Conservation (phyloP, 1,284 basidiomycete species). For the Coniferiporia sulphurascens region DNA sequence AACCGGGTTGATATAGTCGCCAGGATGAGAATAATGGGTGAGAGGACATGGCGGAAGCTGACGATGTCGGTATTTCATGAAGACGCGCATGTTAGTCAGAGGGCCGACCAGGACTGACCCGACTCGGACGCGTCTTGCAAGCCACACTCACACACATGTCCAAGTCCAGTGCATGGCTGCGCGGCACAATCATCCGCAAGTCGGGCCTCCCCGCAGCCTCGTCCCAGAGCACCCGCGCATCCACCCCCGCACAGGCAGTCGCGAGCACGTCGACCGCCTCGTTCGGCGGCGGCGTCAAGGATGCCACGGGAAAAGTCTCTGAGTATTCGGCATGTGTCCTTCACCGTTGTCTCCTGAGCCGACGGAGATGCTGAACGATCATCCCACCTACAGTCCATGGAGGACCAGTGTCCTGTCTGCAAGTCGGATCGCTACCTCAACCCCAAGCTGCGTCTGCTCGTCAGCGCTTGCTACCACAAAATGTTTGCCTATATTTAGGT, state of each 20-base stretch:
- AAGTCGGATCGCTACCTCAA: constrained; percentile 96
- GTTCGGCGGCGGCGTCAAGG: constrained; percentile 77
- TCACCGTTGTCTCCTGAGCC: neutral
- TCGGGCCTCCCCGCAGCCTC: constrained; percentile 44
- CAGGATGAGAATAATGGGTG: constrained; percentile 1
- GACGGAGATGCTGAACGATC: constrained; percentile 12
- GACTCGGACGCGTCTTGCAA: neutral
- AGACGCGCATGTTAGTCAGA: neutral
- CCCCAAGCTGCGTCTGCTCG: constrained; percentile 88
- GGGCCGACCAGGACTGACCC: neutral
- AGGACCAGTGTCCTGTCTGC: constrained; percentile 96
- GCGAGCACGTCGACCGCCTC: constrained; percentile 56
- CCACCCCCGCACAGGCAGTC: constrained; percentile 52
- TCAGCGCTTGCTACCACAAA: constrained; percentile 98
- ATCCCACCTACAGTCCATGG: constrained; percentile 60
- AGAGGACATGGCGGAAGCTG: no score
- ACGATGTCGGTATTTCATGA: no score
- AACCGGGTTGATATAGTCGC: constrained; percentile 1
- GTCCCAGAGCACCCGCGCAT: constrained; percentile 47
- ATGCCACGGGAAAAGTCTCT: constrained; percentile 70
- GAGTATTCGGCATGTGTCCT: constrained; percentile 65
- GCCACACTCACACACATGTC: constrained; percentile 20
- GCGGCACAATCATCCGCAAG: constrained; percentile 69
- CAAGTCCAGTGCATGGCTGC: constrained; percentile 46
- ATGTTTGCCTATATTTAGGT: constrained; percentile 52